Conservation (phyloP, 805 yeast species). For the Schizosaccharomyces osmophilus region DNA sequence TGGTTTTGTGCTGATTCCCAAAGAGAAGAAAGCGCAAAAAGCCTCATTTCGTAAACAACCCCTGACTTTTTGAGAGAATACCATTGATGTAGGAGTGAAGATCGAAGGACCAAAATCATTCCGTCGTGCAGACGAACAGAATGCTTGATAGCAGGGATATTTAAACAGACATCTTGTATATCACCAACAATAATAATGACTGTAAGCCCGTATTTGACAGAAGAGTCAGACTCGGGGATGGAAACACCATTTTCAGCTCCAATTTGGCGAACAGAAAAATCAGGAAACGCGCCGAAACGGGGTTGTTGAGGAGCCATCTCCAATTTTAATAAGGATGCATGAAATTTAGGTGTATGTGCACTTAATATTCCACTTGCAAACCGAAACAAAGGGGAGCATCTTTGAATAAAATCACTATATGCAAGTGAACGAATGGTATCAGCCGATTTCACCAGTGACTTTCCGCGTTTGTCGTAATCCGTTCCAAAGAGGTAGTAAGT, state of each 20-base stretch:
- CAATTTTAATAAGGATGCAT: neutral
- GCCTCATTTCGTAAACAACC: neutral
- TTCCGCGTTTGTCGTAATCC: neutral
- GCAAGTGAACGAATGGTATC: neutral
- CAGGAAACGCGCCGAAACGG: neutral
- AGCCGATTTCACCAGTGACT: neutral
- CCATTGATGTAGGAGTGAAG: neutral
- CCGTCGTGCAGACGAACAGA: neutral
- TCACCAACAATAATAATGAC: neutral
- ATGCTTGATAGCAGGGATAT: neutral
- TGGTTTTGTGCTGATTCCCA: neutral
- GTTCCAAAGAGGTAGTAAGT: neutral
- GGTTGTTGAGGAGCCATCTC: neutral
- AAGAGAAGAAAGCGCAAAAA: neutral
- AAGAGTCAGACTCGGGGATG: neutral
- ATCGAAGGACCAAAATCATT: neutral
- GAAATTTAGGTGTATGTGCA: neutral
- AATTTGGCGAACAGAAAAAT: neutral
- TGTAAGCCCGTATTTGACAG: neutral
- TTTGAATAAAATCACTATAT: neutral
- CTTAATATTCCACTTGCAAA: neutral
- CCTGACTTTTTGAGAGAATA: neutral
- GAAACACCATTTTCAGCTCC: neutral
- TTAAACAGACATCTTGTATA: neutral
- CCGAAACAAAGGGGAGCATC: neutral